A percentile compares a stretch with the other conserved stretches of the same genome.
Conservation (phyloP, 805 yeast genomes). For the Ogataea minuta region DNA sequence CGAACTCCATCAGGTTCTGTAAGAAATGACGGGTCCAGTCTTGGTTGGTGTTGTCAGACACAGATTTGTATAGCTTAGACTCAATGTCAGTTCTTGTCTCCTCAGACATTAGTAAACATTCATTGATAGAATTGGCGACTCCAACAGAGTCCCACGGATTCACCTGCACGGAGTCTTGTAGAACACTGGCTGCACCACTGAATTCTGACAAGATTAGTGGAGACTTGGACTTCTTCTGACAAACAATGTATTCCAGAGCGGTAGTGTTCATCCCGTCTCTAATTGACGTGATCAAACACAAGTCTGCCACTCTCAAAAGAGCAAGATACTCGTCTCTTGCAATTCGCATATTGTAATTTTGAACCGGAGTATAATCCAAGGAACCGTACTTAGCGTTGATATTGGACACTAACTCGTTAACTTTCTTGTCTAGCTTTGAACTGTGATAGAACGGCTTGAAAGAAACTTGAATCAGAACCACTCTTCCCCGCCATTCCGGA, state of each 20-base stretch:
- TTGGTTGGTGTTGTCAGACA: conserved; percentile 70
- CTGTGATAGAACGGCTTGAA: conserved; percentile 68
- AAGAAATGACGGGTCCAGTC: conserved; percentile 73
- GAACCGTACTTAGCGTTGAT: conserved; percentile 86
- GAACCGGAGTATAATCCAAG: conserved; percentile 81
- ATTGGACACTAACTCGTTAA: conserved; percentile 73
- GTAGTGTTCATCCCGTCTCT: conserved; percentile 98
- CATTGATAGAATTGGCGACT: conserved; percentile 79
- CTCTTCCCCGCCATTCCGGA: conserved; percentile 84
- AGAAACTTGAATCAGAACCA: conserved; percentile 88
- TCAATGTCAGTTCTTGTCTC: conserved; percentile 48
- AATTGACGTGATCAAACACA: conserved; percentile 83
- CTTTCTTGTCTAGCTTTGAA: conserved; percentile 72
- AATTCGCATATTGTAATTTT: conserved; percentile 88
- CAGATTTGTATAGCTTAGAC: conserved; percentile 56
- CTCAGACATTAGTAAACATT: conserved; percentile 55
- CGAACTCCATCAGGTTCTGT: conserved; percentile 33
- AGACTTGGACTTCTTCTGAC: conserved; percentile 69
- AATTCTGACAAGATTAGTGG: conserved; percentile 91
- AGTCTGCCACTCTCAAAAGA: conserved; percentile 80
- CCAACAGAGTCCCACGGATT: conserved; percentile 98
- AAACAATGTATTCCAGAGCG: conserved; percentile 84
- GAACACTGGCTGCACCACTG: conserved; percentile 78
- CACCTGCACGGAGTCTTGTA: conserved; percentile 73
- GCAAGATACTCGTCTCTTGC: conserved; percentile 89